These are phyloP conservation scores for Umbelopsis vinacea DNA, from an alignment of 192 early-diverging fungal genomes.

Conservation along the genomic window DNA sequence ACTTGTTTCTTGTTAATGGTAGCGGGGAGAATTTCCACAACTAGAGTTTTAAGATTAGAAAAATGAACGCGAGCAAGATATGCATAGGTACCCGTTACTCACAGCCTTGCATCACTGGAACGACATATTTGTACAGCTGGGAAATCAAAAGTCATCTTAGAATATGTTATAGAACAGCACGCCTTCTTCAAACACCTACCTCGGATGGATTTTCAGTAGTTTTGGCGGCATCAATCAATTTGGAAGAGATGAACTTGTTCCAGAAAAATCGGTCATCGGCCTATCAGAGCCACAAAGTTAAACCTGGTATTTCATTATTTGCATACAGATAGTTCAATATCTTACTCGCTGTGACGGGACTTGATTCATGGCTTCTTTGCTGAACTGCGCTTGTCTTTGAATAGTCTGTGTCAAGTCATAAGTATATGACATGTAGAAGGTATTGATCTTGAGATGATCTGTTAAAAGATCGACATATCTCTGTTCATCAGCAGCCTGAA, in stretches of 20 bases:
- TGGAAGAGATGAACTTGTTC: conserved; percentile 76
- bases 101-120: conserved; percentile 93
- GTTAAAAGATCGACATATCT: conserved; percentile 53
- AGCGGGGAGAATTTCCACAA: conserved; percentile 63
- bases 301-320: neutral
- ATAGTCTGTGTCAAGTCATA: conserved; percentile 86
- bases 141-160: neutral
- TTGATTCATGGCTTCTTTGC: conserved; percentile 26
- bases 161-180: neutral
- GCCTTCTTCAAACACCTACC: neutral
- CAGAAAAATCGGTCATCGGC: conserved; percentile 96
- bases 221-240: conserved; percentile 65
- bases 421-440: conserved; percentile 82
- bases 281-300: conserved; percentile 29
- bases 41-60: conserved; percentile 33
- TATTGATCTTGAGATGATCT: conserved; percentile 48
- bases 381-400: conserved; percentile 70
- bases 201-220: conserved; percentile 28
- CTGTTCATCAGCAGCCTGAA: conserved; percentile 52
- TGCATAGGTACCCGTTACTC: conserved; percentile 33
- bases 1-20: conserved; percentile 72
- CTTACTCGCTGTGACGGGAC: conserved; percentile 62
- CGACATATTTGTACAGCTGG: conserved; percentile 46
- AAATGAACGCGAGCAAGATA: neutral
- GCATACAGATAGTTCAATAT: neutral